These are phyloP conservation scores for Pyrenochaeta sp. DNA, from an alignment of 2,329 filamentous ascomycete species.

Conservation along the genomic window DNA sequence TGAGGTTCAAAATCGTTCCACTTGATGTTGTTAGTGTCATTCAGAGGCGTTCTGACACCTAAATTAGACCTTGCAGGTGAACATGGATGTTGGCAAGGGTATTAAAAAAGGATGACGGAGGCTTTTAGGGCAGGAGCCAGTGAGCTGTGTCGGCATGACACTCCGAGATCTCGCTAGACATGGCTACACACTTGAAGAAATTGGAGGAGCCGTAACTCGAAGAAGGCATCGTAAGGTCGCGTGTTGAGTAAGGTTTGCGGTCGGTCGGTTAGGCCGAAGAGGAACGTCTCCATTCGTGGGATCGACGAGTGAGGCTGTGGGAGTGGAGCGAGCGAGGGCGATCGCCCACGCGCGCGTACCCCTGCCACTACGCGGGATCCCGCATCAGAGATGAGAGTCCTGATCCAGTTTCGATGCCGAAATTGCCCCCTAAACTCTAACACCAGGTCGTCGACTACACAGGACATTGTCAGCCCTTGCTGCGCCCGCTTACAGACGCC, in stretches of 20 bases:
- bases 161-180: constrained; percentile 24
- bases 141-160: constrained; percentile 35
- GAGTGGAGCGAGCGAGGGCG: constrained; percentile 29
- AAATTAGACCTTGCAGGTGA: constrained; percentile 3
- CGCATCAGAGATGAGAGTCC: constrained; percentile 43
- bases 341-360: constrained; percentile 38
- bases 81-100: constrained; percentile 7
- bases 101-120: constrained; percentile 18
- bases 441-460: constrained; percentile 9
- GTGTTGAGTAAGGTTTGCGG: constrained; percentile 5
- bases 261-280: constrained; percentile 1
- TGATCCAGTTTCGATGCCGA: constrained; percentile 39
- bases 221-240: constrained; percentile 7
- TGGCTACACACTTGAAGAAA: constrained; percentile 1
- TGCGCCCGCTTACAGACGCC: constrained; percentile 6
- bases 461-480: constrained; percentile 8
- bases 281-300: constrained; percentile 24
- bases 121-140: constrained; percentile 29
- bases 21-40: constrained; percentile 10
- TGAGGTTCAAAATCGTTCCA: constrained; percentile 11
- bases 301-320: constrained; percentile 50
- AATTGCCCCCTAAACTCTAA: constrained; percentile 37
- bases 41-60: constrained; percentile 10
- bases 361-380: constrained; percentile 36
- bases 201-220: constrained; percentile 11